Percentiles rank a stretch among this genome's conserved stretches.
phyloP scores from a whole-genome alignment of 352 stramenopile genomes.

The Phytophthora aleatoria region DNA sequence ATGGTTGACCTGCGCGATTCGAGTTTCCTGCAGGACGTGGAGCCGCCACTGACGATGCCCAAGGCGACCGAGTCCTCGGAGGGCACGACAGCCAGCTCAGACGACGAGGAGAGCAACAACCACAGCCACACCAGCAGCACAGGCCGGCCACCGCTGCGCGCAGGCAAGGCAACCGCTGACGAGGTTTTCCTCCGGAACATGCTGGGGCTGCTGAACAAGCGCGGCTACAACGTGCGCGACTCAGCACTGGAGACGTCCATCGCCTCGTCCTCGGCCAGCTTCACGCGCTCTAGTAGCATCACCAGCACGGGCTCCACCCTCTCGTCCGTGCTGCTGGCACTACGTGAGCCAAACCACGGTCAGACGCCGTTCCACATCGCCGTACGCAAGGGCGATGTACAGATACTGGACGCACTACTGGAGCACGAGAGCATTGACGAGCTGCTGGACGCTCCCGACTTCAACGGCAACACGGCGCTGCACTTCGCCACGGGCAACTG shows the following conservation, averaged over 20 bases:
- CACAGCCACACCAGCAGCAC: constrained; percentile 15
- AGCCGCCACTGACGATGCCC: constrained; percentile 10
- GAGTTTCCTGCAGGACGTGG: constrained; percentile 26
- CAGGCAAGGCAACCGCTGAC: constrained; percentile 39
- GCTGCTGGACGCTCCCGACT: constrained; percentile 70
- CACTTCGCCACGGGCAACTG: constrained; percentile 78
- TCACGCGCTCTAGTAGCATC: constrained; percentile 50
- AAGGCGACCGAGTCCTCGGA: constrained; percentile 18
- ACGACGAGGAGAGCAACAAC: constrained; percentile 31
- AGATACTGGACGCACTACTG: constrained; percentile 74
- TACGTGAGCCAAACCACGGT: constrained; percentile 77
- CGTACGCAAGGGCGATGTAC: constrained; percentile 70
- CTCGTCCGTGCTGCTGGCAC: constrained; percentile 68
- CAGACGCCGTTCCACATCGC: constrained; percentile 82
- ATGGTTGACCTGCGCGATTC: constrained; percentile 25
- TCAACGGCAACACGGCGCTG: constrained; percentile 83
- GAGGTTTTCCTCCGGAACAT: constrained; percentile 75
- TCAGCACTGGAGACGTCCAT: constrained; percentile 63
- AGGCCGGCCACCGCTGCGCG: constrained; percentile 12
- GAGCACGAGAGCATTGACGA: constrained; percentile 73
- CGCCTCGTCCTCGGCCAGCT: constrained; percentile 48
- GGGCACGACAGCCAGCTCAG: constrained; percentile 22
- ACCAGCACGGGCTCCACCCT: constrained; percentile 65
- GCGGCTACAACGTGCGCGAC: constrained; percentile 83
- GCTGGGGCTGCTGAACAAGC: constrained; percentile 79